phyloP scores from a whole-genome alignment of 202 grass and related monocot genomes.

The Carex sylvatica region DNA sequence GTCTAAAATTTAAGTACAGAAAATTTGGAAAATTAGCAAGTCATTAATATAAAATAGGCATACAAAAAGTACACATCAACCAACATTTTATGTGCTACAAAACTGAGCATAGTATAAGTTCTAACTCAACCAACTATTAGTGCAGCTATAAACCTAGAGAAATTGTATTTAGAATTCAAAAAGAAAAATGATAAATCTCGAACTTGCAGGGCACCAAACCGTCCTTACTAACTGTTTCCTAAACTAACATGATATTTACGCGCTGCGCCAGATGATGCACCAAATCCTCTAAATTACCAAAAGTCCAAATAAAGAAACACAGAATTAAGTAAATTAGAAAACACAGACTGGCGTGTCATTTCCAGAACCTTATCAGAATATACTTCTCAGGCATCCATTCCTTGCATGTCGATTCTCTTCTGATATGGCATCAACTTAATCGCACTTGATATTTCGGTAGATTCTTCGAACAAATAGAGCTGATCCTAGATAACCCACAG shows the following conservation, averaged over 20 bases:
- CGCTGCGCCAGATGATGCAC: not conserved
- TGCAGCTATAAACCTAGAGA: constrained; percentile 30
- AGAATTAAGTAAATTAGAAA: constrained; percentile 33
- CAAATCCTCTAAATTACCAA: constrained; percentile 27
- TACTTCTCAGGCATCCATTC: constrained; percentile 27
- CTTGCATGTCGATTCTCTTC: constrained; percentile 27
- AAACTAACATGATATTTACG: constrained; percentile 59
- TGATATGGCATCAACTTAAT: constrained; percentile 46
- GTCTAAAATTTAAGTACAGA: not conserved
- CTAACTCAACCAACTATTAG: constrained; percentile 14
- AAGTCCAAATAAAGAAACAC: constrained; percentile 34
- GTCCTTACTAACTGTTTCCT: constrained; percentile 48
- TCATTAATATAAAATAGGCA: not conserved
- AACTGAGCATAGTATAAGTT: constrained; percentile 2
- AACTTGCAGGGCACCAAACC: not conserved
- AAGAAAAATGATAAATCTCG: constrained; percentile 26
- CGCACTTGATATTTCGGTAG: constrained; percentile 98
- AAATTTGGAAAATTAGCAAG: not conserved
- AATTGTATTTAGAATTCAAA: constrained; percentile 24
- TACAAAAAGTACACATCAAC: not conserved
- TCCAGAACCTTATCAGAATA: constrained; percentile 59
- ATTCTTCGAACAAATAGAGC: constrained; percentile 94
- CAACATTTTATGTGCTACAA: constrained; percentile 13
- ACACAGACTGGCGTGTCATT: constrained; percentile 44
- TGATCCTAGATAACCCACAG: constrained; percentile 87